Conservation (phyloP, 2,329 filamentous ascomycete species). For the Tolypocladium guangdongense region DNA sequence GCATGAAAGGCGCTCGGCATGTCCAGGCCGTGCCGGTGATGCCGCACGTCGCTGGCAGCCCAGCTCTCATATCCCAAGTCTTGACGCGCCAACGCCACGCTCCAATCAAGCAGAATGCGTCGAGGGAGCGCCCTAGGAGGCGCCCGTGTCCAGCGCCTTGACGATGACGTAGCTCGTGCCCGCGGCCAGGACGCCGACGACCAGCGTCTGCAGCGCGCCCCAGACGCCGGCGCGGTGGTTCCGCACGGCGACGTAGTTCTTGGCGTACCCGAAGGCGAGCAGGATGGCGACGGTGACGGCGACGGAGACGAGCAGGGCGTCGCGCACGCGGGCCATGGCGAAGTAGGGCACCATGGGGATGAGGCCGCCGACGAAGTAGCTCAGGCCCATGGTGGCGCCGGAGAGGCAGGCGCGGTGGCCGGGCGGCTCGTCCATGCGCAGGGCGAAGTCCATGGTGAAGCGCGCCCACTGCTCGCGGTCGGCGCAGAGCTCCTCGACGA, state of each 20-base stretch:
- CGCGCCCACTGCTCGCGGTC: conserved; percentile 38
- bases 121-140: not conserved
- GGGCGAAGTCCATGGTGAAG: conserved; percentile 51
- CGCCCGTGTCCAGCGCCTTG: conserved; percentile 35
- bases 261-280: conserved; percentile 54
- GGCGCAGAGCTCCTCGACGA: conserved; percentile 38
- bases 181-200: conserved; percentile 54
- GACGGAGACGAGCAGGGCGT: conserved; percentile 48
- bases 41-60: not conserved
- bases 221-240: conserved; percentile 42
- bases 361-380: conserved; percentile 60
- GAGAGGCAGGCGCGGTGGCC: conserved; percentile 38
- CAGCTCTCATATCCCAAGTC: not conserved
- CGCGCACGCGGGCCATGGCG: conserved; percentile 32
- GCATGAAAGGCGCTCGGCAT: not conserved
- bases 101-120: not conserved
- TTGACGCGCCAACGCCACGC: conserved; percentile 2
- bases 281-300: conserved; percentile 49
- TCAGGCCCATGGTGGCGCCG: conserved; percentile 54
- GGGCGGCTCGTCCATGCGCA: conserved; percentile 34
- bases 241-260: conserved; percentile 43
- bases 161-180: conserved; percentile 56
- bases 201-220: conserved; percentile 52
- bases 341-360: conserved; percentile 65
- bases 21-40: not conserved